Evolutionary conservation across 768 basidiomycete species (phyloP), one percentile per base, ranked within the genome.

Genomic region (Psilocybe sp.): DNA sequence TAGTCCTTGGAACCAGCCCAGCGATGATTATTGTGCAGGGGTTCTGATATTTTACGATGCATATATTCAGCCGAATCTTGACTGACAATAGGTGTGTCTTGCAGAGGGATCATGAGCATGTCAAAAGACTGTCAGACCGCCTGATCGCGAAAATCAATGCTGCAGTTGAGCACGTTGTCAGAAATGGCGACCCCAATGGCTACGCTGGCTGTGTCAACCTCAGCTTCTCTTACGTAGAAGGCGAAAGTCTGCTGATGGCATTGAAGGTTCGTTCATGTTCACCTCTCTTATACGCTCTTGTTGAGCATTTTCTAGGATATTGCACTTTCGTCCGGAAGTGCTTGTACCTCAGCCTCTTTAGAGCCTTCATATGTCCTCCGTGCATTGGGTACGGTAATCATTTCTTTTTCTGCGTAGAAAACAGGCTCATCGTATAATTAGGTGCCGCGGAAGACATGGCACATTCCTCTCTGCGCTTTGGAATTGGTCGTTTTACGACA

Each of bases 371-470:
- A 99, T 65, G 97, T 99, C 4, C 82, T 99, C 32, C 86, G 97
- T 45, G 97, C 97, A 3, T 80, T 99, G 40, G 94, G 92, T 85
- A 62, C 47, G 75, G 52, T 36, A 20, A 18, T 32, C 31, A 44
- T 40, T 5, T 28, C n/a, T 36, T 31, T 31, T 28, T 35, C 8
- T 16, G 47, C 6, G 18, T 42, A 39, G 37, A 20, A 2, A 41
- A 55, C 4, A 50, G 11, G 12, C 48, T 57, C 15, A 46, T n/a
- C 31, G n/a, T 13, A 44, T 33, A 19, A 56, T 37, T 37, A 87
- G 90, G 92, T 58, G 92, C 96, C 33, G 93, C 94, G 20, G 97
- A 99, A 65, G 97, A 98, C 62, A 97, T 98, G 94, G 97, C 97
- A 0, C 97, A 99, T 65, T 97, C 94, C 14, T 96, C 93, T 14